Evolutionary conservation across 2,329 filamentous ascomycete species (phyloP), one percentile per base, ranked within the genome.

Genomic region (Metarhizium robertsii): DNA sequence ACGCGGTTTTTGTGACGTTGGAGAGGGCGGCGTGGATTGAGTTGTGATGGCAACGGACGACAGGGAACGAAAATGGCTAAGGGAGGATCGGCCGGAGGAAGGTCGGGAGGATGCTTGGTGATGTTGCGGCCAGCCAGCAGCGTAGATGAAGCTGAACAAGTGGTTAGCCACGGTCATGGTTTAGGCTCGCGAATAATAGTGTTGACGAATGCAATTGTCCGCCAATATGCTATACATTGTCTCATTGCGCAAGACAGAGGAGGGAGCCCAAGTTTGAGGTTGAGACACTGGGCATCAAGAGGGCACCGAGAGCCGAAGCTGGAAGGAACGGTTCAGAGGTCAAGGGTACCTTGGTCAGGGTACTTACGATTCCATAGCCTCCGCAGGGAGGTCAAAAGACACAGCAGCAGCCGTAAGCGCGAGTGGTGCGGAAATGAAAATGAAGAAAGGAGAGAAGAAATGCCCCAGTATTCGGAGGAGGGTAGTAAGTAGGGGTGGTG

Each of bases 41-140:
- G 67, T 56, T 18, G 79, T 75, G 38, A 64, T 56, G 48, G 81
- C 76, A 32, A 80, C 75, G 56, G 74, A 79, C 14, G 80, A 81
- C 14, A 80, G 70, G 46, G 79, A 79, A 58, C 79, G 73, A 55
- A 80, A 69, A 62, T 82, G 79, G 56, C 76, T 75, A 50, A 78
- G 67, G 50, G 74, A 70, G 45, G 54, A 49, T 60, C 65, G 66
- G 45, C 63, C 61, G 13, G 64, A 62, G 20, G 64, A 57, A 30
- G 53, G 8, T 16, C 14, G 38, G 13, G 11, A 16, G 38, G 32
- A 34, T 11, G 32, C 32, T 34, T 63, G 61, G 34, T 68, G 63
- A 58, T 69, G 75, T 67, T 77, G 76, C 61, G 77, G 71, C 75
- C 78, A 82, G 67, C 75, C 75, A 61, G 76, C 72, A 58, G 79